Evolutionary conservation across 371 early-diverging fungal species (phyloP), one percentile per base, ranked within the genome.

Genomic region (Actinomortierella ambigua): DNA sequence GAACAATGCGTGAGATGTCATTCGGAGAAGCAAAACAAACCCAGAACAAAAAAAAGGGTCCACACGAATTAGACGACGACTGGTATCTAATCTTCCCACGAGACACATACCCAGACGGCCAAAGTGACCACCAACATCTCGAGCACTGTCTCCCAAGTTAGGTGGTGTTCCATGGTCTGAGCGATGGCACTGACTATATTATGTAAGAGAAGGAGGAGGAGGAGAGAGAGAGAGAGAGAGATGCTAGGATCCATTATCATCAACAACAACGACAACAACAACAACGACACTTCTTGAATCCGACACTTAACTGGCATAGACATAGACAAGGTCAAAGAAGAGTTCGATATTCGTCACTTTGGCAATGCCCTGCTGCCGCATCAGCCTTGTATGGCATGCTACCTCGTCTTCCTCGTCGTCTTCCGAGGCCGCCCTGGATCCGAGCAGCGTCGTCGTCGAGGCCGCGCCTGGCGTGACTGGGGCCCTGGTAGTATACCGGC

Each of bases 241-340:
- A 24, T 3, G 42, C 2, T n/a, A 24, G 18, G 20, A 17, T 28
- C 7, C 9, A 23, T 28, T 53, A 24, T 17, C 7, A 43, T 41
- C 17, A 50, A 42, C 1, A 50, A 6, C 20, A n/a, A 39, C 27
- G 8, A 28, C 40, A 24, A 44, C 24, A 44, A 20, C 39, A 47
- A 2, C 28, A 39, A 18, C 44, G 14, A 17, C 11, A 59, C 69
- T 48, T 63, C n/a, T n/a, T n/a, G n/a, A n/a, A n/a, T n/a, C n/a
- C n/a, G n/a, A n/a, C n/a, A n/a, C n/a, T n/a, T n/a, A n/a, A 69
- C 69, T 69, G 3, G 69, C 69, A 40, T 56, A 69, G 43, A 69
- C 69, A 55, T 56, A 69, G n/a, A 69, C 69, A 49, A 69, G 53
- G 49, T 69, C 69, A 34, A 69, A 69, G 49, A 69, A 69, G 20